Conservation (phyloP, 2,329 filamentous ascomycete species). For the Colletotrichum sp. region DNA sequence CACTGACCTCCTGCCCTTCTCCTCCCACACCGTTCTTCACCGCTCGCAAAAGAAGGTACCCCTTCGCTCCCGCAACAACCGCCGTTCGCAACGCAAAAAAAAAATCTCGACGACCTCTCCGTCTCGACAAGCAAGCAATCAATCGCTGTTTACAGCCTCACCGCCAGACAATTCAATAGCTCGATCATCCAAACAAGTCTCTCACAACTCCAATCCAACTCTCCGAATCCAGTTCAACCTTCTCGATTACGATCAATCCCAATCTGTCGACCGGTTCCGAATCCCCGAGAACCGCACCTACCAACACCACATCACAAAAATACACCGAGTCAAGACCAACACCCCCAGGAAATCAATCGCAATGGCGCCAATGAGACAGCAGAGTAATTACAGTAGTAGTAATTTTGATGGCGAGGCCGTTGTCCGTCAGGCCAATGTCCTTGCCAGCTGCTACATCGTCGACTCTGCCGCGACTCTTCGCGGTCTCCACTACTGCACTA, state of each 20-base stretch:
- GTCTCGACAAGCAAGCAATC: background rate
- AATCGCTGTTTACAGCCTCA: background rate
- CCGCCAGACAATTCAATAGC: background rate
- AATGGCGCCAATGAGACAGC: constrained; percentile 76
- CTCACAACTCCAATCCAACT: background rate
- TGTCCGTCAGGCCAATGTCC: constrained; percentile 73
- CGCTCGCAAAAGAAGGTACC: constrained; percentile 7
- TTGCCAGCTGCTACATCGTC: constrained; percentile 91
- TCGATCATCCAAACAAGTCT: background rate
- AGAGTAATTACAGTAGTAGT: constrained; percentile 73
- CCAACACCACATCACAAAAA: constrained; percentile 14
- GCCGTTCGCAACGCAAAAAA: background rate
- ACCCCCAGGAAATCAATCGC: constrained; percentile 33
- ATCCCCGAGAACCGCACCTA: constrained; percentile 11
- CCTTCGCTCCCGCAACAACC: background rate
- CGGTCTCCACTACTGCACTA: constrained; percentile 96
- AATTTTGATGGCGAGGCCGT: constrained; percentile 73
- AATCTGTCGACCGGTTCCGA: constrained; percentile 4
- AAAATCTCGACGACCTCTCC: background rate
- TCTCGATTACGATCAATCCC: background rate
- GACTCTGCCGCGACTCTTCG: constrained; percentile 74
- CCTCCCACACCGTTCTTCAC: constrained; percentile 14
- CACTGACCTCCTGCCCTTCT: background rate
- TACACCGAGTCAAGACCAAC: constrained; percentile 23
- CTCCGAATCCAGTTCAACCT: background rate